Evolutionary conservation across 1,284 basidiomycete genomes (phyloP), one percentile per base, ranked within the genome.

Genomic region (Hypsizygus ulmarius): DNA sequence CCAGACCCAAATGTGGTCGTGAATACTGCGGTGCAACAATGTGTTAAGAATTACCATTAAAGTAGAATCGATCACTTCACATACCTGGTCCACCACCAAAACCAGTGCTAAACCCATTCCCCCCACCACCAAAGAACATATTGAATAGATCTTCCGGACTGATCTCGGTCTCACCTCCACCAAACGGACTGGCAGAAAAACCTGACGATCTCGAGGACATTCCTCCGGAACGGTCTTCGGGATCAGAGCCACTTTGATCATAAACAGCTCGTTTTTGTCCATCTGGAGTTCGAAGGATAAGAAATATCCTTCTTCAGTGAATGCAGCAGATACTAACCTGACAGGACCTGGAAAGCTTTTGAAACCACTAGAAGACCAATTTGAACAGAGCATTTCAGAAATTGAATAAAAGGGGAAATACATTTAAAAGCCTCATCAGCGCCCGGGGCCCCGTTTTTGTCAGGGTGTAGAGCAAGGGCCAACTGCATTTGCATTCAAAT

Each of bases 351-450:
- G 69, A 97, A 98, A 5, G 95, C 95, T 70, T 98, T 99, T 0
- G 94, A 97, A 10, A 99, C 95, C 83, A 96, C 95, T 97, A 47
- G 3, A 62, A 16, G 4, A 56, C 30, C 28, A 50, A 49, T 43
- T 37, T 47, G 45, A 51, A 45, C 42, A 25, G 50, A 33, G 50
- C 5, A 54, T 11, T 47, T 46, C 27, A 42, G 48, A 27, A 30
- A 25, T 18, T 32, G 32, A 36, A 9, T 29, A 47, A 11, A 33
- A 27, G 35, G 34, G 39, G 30, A 42, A 50, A 38, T 62, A 97
- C 93, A 78, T 75, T 99, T 99, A 76, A 99, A 99, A 1, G 97
- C 97, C 67, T 99, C 97, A 56, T 99, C 97, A 11, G 97, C 96
- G 14, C 95, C 93, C 10, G 97, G 96, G 14, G 97, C 97, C 12